Percentiles rank a stretch among this genome's conserved stretches.
Evolutionary conservation across 495 filamentous ascomycete species (phyloP).

Genomic region (Paragyromitra xinjiangensis): DNA sequence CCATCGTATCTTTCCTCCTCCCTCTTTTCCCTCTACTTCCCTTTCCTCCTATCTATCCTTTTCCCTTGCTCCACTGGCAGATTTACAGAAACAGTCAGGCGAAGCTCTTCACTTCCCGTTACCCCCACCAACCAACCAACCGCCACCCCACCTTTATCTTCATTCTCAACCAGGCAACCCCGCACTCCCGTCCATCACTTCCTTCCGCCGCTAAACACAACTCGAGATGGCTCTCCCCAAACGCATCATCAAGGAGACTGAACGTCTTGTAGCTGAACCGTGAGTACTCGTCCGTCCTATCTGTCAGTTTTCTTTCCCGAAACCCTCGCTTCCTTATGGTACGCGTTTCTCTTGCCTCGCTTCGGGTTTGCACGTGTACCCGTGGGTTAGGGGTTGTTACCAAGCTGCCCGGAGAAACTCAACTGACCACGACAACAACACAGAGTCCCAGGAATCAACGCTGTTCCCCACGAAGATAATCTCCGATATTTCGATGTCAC

Average conservation of each 20-base stretch:
- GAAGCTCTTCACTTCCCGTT: not conserved
- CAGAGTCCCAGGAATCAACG: conserved; percentile 95
- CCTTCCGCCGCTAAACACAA: conserved; percentile 42
- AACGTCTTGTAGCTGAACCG: conserved; percentile 96
- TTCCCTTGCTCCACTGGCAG: conserved; percentile 17
- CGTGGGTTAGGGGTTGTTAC: conserved; percentile 35
- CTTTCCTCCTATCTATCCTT: not conserved
- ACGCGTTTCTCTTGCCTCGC: conserved; percentile 13
- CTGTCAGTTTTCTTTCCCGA: not conserved
- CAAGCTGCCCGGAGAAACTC: conserved; percentile 30
- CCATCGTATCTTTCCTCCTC: not conserved
- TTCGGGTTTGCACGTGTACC: not conserved
- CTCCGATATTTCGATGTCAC: conserved; percentile 97
- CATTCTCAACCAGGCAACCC: conserved; percentile 42
- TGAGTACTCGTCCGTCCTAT: conserved; percentile 62
- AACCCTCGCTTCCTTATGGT: conserved; percentile 17
- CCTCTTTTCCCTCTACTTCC: too few species aligned
- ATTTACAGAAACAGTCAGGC: conserved; percentile 23
- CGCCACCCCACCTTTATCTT: conserved; percentile 44
- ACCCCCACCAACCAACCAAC: conserved; percentile 1
- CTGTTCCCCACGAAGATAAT: conserved; percentile 98
- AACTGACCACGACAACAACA: conserved; percentile 9
- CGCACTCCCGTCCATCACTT: conserved; percentile 48
- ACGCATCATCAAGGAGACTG: conserved; percentile 97
- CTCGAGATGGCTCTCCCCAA: conserved; percentile 73